A percentile compares a stretch with the other conserved stretches of the same genome.
These are phyloP conservation scores for Lotus japonicus DNA, from an alignment of 306 rosid species.

Conservation along the genomic window DNA sequence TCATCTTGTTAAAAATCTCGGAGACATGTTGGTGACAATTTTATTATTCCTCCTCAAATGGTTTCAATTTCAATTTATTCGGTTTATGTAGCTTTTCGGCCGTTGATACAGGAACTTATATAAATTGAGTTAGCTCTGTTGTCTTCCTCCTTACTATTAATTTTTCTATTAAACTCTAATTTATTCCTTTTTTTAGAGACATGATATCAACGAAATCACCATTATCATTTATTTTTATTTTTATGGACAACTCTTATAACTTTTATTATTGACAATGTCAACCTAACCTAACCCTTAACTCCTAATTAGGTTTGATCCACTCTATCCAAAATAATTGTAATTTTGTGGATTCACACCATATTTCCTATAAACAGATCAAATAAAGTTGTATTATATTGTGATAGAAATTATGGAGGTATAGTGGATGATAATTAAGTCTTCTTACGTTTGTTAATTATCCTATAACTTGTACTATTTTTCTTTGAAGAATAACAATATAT, in stretches of 20 bases:
- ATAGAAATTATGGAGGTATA: too few relatives aligned
- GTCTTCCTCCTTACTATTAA: not conserved
- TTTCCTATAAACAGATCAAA: not conserved
- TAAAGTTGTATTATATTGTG: too few relatives aligned
- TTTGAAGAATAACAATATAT: too few relatives aligned
- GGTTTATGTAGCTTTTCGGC: not conserved
- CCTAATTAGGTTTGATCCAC: not conserved
- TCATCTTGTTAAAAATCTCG: too few relatives aligned
- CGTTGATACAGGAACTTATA: not conserved
- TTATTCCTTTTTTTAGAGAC: too few relatives aligned
- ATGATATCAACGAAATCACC: not conserved
- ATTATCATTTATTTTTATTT: not conserved
- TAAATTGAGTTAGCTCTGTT: not conserved
- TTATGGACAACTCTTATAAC: not conserved
- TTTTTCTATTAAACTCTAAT: not conserved
- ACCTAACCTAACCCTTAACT: conserved; percentile 6
- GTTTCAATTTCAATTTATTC: not conserved
- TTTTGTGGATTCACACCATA: not conserved
- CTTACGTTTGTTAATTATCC: too few relatives aligned
- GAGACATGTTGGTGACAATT: too few relatives aligned
- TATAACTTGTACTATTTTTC: too few relatives aligned
- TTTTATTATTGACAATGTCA: not conserved
- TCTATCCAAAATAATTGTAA: not conserved
- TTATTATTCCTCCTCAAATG: not conserved
- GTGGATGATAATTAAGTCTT: too few relatives aligned